Base-by-base conservation (phyloP, 225 moss, liverwort and hornwort species). In the Bryoerythrophyllum caledonicum region DNA sequence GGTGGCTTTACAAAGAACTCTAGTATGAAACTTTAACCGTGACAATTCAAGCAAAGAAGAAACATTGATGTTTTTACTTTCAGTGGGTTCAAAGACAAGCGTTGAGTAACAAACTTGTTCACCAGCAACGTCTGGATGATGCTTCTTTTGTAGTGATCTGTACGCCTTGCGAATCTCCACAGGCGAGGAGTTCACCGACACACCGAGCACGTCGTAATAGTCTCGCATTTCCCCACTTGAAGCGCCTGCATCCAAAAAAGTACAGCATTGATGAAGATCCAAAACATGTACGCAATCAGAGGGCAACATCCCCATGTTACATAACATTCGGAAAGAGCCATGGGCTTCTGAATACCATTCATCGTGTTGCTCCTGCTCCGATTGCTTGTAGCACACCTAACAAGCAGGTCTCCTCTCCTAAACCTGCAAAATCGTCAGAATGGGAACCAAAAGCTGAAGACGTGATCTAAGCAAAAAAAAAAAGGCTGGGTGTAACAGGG, bases 101-200 rank as follows among this genome's bases (percentile, higher is more conserved):
- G 26, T 68, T 25, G 10, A 49, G 44, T 11, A 51, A 86, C 86
- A 64, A 44, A 96, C 96, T 92, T 96, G 65, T 70, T 72, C 81
- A 72, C 96, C 94, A 72, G 86, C 80, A 66, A 96, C 82, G 76
- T 96, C 96, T 41, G 96, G 96, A 77, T 96, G 96, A 66, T 96
- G 94, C 73, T 83, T 88, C 78, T 96, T 96, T 67, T 96, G 96
- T 7, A 96, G 83, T 25, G 51, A 63, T 82, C 96, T 84, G 77
- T 96, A 96, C 7, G 96, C 94, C 84, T 90, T 89, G 17, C 96
- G 94, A 83, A 96, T 92, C 40, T 86, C 87, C 44, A 62, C 76
- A 24, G 86, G 73, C 34, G 86, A 82, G 60, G 91, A 89, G 65
- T 81, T 83, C 20, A 89, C 82, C 27, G 89, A 67, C 70, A 96